Evolutionary conservation across 495 filamentous ascomycete species (phyloP).

Genomic region (Filosporella fistucella): DNA sequence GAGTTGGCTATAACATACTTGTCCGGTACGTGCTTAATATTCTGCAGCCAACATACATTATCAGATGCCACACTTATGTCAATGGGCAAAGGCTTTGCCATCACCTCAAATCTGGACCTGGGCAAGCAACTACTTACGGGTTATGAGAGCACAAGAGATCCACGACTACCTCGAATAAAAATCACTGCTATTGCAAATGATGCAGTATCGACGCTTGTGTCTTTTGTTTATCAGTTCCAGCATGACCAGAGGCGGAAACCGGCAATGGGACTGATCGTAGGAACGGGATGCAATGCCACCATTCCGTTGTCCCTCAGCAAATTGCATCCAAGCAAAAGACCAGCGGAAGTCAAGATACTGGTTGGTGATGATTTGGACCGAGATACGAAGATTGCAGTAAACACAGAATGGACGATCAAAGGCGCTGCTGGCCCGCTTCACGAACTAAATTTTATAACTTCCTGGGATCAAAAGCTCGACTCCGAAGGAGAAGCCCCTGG

Average conservation of each 20-base stretch:
- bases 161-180: constrained; percentile 56
- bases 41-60: constrained; percentile 61
- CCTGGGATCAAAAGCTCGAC: constrained; percentile 69
- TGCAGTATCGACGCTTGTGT: constrained; percentile 73
- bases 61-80: constrained; percentile 75
- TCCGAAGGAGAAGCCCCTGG: constrained; percentile 63
- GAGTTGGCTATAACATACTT: constrained; percentile 19
- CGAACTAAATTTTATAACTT: constrained; percentile 59
- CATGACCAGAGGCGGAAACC: constrained; percentile 54
- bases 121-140: constrained; percentile 62
- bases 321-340: constrained; percentile 60
- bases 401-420: constrained; percentile 84
- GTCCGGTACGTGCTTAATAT: constrained; percentile 3
- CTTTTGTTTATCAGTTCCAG: constrained; percentile 62
- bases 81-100: constrained; percentile 86
- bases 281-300: constrained; percentile 81
- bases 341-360: constrained; percentile 31
- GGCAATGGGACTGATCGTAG: constrained; percentile 76
- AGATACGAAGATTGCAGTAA: constrained; percentile 63
- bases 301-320: constrained; percentile 62
- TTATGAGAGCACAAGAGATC: constrained; percentile 47
- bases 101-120: constrained; percentile 67
- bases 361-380: constrained; percentile 20
- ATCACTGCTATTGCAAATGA: constrained; percentile 81
- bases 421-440: constrained; percentile 64